A percentile compares a stretch with the other conserved stretches of the same genome.
phyloP scores from a whole-genome alignment of 805 yeast species.

The Isabelozyma pseudorhagii region DNA sequence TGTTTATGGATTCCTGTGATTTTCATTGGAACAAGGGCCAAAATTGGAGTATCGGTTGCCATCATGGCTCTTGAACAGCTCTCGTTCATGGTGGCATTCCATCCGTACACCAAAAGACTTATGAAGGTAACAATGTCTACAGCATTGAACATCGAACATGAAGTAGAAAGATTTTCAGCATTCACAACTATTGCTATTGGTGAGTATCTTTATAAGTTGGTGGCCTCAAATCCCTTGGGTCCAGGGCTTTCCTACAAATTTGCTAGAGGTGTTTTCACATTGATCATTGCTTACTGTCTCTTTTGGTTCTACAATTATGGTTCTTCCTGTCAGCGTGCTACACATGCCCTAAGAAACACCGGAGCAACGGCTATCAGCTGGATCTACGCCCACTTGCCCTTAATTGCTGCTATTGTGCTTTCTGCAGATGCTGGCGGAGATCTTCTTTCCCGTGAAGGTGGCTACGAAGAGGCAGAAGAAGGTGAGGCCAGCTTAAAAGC shows the following conservation, averaged over 20 bases:
- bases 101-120: slow-evolving; percentile 45
- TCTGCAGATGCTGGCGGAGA: slow-evolving; percentile 62
- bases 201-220: slow-evolving; percentile 55
- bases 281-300: slow-evolving; percentile 46
- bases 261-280: slow-evolving; percentile 47
- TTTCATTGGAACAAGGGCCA: slow-evolving; percentile 43
- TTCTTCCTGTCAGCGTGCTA: slow-evolving; percentile 46
- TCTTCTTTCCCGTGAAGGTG: slow-evolving; percentile 11
- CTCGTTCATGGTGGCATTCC: slow-evolving; percentile 35
- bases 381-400: slow-evolving; percentile 48
- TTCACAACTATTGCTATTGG: slow-evolving; percentile 66
- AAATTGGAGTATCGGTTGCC: slow-evolving; percentile 43
- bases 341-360: slow-evolving; percentile 53
- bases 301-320: slow-evolving; percentile 56
- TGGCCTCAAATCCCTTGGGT: slow-evolving; percentile 47
- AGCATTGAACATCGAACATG: slow-evolving; percentile 65
- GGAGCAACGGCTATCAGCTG: slow-evolving; percentile 44
- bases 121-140: slow-evolving; percentile 48
- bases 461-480: slow-evolving; percentile 13
- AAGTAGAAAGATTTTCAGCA: slow-evolving; percentile 57
- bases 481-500: slow-evolving; percentile 35
- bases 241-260: slow-evolving; percentile 42
- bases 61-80: slow-evolving; percentile 41
- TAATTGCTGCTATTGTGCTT: slow-evolving; percentile 48
- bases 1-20: slow-evolving; percentile 52